Conservation (phyloP, 2,329 filamentous ascomycete species). For the Trichoderma gracile region DNA sequence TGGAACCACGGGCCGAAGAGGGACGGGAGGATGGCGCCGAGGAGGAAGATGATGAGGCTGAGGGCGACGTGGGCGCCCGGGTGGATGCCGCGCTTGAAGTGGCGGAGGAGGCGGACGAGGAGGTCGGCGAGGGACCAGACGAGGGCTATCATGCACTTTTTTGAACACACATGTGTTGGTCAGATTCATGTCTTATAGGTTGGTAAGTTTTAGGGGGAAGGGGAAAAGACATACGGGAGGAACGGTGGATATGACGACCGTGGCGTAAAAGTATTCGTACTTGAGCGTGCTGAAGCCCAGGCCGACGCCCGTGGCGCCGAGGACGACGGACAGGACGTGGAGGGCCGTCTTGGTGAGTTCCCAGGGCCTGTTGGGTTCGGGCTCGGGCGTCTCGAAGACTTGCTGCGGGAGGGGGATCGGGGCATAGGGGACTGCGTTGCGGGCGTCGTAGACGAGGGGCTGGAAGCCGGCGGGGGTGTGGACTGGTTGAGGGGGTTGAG, state of each 20-base stretch:
- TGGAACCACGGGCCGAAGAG: constrained; percentile 29
- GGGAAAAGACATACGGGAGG: constrained; percentile 1
- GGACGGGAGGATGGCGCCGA: constrained; percentile 33
- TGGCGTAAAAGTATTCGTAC: background rate
- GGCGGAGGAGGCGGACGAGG: constrained; percentile 39
- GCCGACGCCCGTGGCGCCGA: background rate
- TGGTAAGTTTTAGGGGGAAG: background rate
- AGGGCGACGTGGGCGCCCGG: constrained; percentile 47
- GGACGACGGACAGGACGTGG: background rate
- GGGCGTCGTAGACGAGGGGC: background rate
- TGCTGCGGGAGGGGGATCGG: background rate
- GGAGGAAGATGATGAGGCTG: constrained; percentile 46
- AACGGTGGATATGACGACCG: background rate
- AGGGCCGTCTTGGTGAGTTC: constrained; percentile 1
- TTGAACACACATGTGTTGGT: too few relatives aligned
- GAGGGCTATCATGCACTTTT: constrained; percentile 41
- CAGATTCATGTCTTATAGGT: background rate
- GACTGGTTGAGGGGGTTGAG: background rate
- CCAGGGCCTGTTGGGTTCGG: background rate
- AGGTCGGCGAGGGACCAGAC: constrained; percentile 45
- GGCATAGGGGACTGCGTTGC: background rate
- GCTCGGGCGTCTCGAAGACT: background rate
- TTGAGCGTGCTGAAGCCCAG: constrained; percentile 8
- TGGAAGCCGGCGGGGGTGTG: background rate
- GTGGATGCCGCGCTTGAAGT: constrained; percentile 42